phyloP scores from a whole-genome alignment of 2,329 filamentous ascomycete genomes.

The Paraphoma chrysanthemicola region DNA sequence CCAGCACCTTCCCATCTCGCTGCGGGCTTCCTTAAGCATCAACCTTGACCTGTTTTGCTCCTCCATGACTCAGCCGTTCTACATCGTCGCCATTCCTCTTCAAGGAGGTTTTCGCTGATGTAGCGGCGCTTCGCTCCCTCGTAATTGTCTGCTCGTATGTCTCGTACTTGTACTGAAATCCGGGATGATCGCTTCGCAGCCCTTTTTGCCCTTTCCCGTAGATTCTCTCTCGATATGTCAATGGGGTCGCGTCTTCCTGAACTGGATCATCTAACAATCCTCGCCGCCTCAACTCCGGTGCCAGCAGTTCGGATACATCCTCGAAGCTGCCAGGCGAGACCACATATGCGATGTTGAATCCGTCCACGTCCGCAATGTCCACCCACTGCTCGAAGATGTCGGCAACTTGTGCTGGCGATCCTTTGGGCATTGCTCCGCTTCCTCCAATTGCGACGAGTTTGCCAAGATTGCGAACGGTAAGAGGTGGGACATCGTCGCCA shows the following conservation, averaged over 20 bases:
- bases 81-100: not conserved
- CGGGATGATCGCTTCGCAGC: constrained; percentile 17
- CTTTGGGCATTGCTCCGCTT: constrained; percentile 67
- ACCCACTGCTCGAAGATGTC: constrained; percentile 73
- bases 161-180: constrained; percentile 20
- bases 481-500: constrained; percentile 14
- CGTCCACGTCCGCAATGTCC: constrained; percentile 71
- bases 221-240: constrained; percentile 21
- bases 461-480: constrained; percentile 18
- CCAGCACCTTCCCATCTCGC: not conserved
- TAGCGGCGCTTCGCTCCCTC: not conserved
- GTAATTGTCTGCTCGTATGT: constrained; percentile 18
- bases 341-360: constrained; percentile 68
- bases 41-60: not conserved
- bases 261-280: constrained; percentile 14
- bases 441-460: constrained; percentile 66
- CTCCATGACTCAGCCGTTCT: not conserved
- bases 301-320: constrained; percentile 17
- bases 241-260: constrained; percentile 6
- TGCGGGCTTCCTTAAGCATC: not conserved
- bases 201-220: constrained; percentile 18
- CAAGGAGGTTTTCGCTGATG: not conserved
- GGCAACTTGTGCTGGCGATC: constrained; percentile 67
- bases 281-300: constrained; percentile 17
- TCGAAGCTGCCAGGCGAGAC: constrained; percentile 22